Percentiles rank a stretch among this genome's conserved stretches.
phyloP scores from a whole-genome alignment of 2,329 filamentous ascomycete species.

The Colletotrichum scovillei region DNA sequence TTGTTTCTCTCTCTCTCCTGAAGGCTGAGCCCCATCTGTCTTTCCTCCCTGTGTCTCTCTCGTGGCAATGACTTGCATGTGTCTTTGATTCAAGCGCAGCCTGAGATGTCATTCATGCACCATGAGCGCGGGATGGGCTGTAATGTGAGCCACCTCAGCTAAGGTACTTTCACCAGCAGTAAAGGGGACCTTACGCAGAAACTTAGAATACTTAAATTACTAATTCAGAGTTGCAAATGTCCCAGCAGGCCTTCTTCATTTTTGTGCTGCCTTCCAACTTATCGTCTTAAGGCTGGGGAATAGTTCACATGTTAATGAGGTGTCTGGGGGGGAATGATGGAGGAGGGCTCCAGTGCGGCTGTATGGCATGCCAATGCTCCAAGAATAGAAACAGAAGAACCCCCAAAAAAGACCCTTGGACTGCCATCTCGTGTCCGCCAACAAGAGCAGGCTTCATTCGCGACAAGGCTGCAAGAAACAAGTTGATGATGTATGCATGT shows the following conservation, averaged over 20 bases:
- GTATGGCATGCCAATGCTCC: not conserved
- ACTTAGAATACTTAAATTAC: no score
- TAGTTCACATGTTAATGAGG: not conserved
- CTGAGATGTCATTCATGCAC: not conserved
- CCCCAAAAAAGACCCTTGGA: not conserved
- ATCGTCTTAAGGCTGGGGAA: not conserved
- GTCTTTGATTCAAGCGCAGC: not conserved
- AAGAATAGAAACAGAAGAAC: conserved; percentile 31
- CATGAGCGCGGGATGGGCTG: not conserved
- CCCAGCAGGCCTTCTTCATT: no score
- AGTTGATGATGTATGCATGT: not conserved
- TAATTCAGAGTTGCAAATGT: no score
- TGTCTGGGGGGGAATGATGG: not conserved
- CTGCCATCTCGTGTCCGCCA: conserved; percentile 13
- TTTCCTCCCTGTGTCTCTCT: not conserved
- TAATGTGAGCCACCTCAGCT: no score
- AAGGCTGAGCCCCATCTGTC: not conserved
- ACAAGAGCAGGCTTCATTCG: not conserved
- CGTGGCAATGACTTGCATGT: not conserved
- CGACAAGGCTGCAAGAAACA: conserved; percentile 24
- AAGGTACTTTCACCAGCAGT: no score
- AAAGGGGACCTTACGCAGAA: no score
- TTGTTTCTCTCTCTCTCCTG: not conserved
- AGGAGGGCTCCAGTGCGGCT: not conserved
- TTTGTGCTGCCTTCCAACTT: not conserved